Base-by-base conservation (phyloP, 1,284 basidiomycete genomes). In the Anthracocystis panici-leucophaei region DNA sequence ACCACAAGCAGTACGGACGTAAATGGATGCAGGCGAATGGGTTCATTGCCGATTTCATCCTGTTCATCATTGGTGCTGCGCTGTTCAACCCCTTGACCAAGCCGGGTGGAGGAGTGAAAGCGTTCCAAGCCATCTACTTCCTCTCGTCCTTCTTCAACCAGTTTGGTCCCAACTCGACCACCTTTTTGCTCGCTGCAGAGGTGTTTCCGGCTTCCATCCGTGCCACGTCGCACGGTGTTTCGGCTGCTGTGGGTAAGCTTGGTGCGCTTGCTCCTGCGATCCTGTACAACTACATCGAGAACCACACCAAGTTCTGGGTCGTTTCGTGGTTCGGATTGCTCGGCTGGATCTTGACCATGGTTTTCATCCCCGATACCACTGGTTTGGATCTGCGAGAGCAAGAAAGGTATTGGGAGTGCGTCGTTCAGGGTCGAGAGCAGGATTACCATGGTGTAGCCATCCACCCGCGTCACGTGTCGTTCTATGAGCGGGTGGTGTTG, bases 381-480 rank as follows among this genome's bases (percentile, higher is more conserved):
- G 88, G 88, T 61, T 85, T 89, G 50, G 88, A 89, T 76, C 85
- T 89, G 23, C 85, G 87, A 59, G 88, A 89, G 83, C 88, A 88
- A 78, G 88, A 89, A 78, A 86, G 88, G 61, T 88, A 88, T 86
- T 89, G 88, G 88, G 82, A 85, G 14, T 88, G 86, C 65, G 88
- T 89, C 42, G 84, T 87, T 18, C 79, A 85, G 48, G 88, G 88
- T n/a, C 84, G 85, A 25, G 83, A 85, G 23, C 65, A 83, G 25
- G 87, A 88, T 48, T 89, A 89, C 85, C 88, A 89, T 82, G 88
- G 88, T 62, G 86, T 89, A 60, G 88, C 88, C 31, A 84, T 89
- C 46, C 87, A 89, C 85, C 88, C 87, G 12, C 83, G 88, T 31
- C 88, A 89, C 82, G 80, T 89, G 14, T 86, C 85, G 35, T 79